Base-by-base conservation (phyloP, 1,139 yeast genomes). In the Yamadazyma dushanensis region DNA sequence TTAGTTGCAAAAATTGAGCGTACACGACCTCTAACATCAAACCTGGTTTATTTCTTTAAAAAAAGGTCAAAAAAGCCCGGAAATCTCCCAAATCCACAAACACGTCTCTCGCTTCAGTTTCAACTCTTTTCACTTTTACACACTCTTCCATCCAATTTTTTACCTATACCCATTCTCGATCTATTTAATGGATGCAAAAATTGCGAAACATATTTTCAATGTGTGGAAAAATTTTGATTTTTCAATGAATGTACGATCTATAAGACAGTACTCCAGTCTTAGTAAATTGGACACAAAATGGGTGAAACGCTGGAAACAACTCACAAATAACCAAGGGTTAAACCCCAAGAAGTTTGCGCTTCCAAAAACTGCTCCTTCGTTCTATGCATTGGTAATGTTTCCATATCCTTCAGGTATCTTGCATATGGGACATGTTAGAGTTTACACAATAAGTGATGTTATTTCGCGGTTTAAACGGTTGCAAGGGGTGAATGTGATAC, bases 331-430 rank as follows among this genome's bases (percentile, higher is more conserved):
- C 19, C 26, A 36, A 31, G 61, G 62, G 2, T 57, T 73, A 2
- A 75, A 75, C 39, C 81, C 82, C 1, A 60, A 64, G 25, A 69
- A 70, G 26, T 55, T 62, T 14, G 27, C 49, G 15, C 39, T 36
- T 2, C 43, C 53, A n/a, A 33, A 49, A 2, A 40, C 50, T 2
- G 57, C 63, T 8, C 59, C 62, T 17, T 67, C 77, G 19, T 81
- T 78, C 54, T 90, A 82, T 57, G 76, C 85, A 15, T 66, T 90
- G 28, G 74, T 95, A 1, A 87, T 87, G 96, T 92, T 92, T 54
- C 98, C 98, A 0, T 92, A 92, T 51, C 98, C 98, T 0, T 87
- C 96, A 0, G 98, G 98, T 1, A 70, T 74, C 42, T 70, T 92
- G 10, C 98, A 92, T 55, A 80, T 92, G 76, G 98, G 98, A 0